A percentile compares a stretch with the other conserved stretches of the same genome.
Conservation (phyloP, 371 early-diverging fungal species). For the Gilbertella persicaria region DNA sequence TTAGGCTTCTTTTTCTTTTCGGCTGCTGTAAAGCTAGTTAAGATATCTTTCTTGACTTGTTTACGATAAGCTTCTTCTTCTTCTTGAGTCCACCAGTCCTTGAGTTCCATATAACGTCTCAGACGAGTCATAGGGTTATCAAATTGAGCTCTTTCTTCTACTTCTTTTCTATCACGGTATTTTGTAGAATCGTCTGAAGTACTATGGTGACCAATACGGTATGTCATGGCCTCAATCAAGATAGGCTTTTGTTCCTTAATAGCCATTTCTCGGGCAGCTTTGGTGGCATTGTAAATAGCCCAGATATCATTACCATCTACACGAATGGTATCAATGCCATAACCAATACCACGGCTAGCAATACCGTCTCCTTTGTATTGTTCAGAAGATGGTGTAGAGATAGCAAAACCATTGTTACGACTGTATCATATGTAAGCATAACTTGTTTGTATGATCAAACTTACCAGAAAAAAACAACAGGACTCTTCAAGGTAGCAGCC, state of each 20-base stretch:
- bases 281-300: slow-evolving; percentile 93
- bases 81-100: slow-evolving; percentile 85
- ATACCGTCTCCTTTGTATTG: slow-evolving; percentile 98
- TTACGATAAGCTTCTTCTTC: slow-evolving; percentile 70
- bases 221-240: slow-evolving; percentile 96
- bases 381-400: slow-evolving; percentile 93
- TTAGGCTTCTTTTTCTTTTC: slow-evolving; percentile 90
- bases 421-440: slow-evolving; percentile 32
- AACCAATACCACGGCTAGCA: slow-evolving; percentile 90
- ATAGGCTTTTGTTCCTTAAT: slow-evolving; percentile 85
- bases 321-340: slow-evolving; percentile 96
- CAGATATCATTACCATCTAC: slow-evolving; percentile 98
- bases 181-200: slow-evolving; percentile 98
- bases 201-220: slow-evolving; percentile 95
- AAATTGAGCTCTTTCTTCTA: slow-evolving; percentile 73
- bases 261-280: slow-evolving; percentile 82
- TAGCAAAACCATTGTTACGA: slow-evolving; percentile 98
- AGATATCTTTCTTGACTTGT: slow-evolving; percentile 64
- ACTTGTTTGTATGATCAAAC: neutral
- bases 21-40: slow-evolving; percentile 80
- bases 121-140: slow-evolving; percentile 92
- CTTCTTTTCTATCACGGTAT: slow-evolving; percentile 82
- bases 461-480: slow-evolving; percentile 94
- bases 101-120: slow-evolving; percentile 84
- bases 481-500: slow-evolving; percentile 90